Percentiles rank a stretch among this genome's conserved stretches.
Conservation (phyloP, 306 rosid species). For the Casuarina equisetifolia region DNA sequence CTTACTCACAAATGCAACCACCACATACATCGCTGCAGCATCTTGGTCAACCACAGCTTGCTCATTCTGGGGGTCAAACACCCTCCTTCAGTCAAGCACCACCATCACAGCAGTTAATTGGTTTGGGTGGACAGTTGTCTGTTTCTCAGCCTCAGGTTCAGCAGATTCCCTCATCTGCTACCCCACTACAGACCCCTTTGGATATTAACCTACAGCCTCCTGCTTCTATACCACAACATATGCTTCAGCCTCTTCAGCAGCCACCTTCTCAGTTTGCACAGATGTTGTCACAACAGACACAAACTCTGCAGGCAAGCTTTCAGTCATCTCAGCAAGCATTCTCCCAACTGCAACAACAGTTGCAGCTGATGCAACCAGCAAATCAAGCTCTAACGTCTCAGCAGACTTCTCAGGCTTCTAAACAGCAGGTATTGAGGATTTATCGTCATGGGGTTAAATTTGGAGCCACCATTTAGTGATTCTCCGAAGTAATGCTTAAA, state of each 20-base stretch:
- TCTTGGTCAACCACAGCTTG: slow-evolving; percentile 61
- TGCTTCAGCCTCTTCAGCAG: slow-evolving; percentile 63
- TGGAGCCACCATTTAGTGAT: neutral
- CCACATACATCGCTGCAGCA: slow-evolving; percentile 49
- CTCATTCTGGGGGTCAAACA: slow-evolving; percentile 55
- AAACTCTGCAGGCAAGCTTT: slow-evolving; percentile 87
- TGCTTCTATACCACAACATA: slow-evolving; percentile 51
- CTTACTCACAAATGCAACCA: slow-evolving; percentile 53
- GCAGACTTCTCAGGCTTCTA: slow-evolving; percentile 60
- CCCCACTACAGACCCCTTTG: slow-evolving; percentile 44
- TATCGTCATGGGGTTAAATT: neutral
- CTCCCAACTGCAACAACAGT: slow-evolving; percentile 89
- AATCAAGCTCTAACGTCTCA: slow-evolving; percentile 60
- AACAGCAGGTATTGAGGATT: slow-evolving; percentile 59
- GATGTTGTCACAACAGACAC: slow-evolving; percentile 90
- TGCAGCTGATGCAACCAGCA: slow-evolving; percentile 85
- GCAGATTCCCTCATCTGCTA: slow-evolving; percentile 48
- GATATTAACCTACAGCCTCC: slow-evolving; percentile 49
- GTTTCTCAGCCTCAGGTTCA: slow-evolving; percentile 65
- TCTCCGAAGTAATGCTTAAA: neutral
- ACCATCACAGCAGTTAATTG: slow-evolving; percentile 49
- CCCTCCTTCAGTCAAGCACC: slow-evolving; percentile 35
- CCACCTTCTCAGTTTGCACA: slow-evolving; percentile 90
- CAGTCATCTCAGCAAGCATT: slow-evolving; percentile 95
- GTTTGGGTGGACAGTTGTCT: slow-evolving; percentile 52